Evolutionary conservation across 202 grass and related monocot species (phyloP), one percentile per base, ranked within the genome.

Genomic region (Sporobolus alterniflorus): DNA sequence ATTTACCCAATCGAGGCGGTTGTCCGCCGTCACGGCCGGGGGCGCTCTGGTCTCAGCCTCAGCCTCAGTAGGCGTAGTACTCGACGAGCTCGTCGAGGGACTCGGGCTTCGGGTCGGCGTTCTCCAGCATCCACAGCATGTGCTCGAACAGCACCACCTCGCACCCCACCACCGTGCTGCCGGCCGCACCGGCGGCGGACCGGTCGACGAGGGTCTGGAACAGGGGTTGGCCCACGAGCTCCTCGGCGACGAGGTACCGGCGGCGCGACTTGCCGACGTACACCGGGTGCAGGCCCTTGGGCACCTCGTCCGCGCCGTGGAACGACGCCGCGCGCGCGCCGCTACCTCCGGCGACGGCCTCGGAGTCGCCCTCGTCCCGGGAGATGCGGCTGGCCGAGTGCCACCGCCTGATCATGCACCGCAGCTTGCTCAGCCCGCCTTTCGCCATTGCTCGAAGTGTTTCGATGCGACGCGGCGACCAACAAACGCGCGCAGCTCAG

Each of bases 81-180:
- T 96, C 93, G 43, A 96, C 83, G 73, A 96, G 80, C 67, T 96
- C 93, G 40, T 96, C 90, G 46, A 96, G 71, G 3, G 93, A 90
- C 52, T 96, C 93, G 8, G 88, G 85, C 74, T 67, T 75, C n/a
- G 90, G 85, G 63, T 96, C 90, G 18, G 90, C 76, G 81, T 96
- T 92, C 88, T 96, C 85, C 47, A 96, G 85, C 93, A 92, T 96
- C 93, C 93, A 96, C 9, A 96, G 87, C 2, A 96, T 62, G 88
- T 96, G 93, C 70, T 96, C 93, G 76, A 96, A 96, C 16, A 96
- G 85, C 2, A 92, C 90, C 9, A 96, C 93, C 85, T 96, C 90
- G 69, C 93, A 96, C 24, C 90, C 90, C 17, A 96, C 86, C 33
- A 89, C 83, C 17, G 67, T 81, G 20, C 65, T 41, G 3, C 26